These are phyloP conservation scores for Pseudozyma hubeiensis DNA, from an alignment of 1,284 basidiomycete genomes.

Conservation along the genomic window DNA sequence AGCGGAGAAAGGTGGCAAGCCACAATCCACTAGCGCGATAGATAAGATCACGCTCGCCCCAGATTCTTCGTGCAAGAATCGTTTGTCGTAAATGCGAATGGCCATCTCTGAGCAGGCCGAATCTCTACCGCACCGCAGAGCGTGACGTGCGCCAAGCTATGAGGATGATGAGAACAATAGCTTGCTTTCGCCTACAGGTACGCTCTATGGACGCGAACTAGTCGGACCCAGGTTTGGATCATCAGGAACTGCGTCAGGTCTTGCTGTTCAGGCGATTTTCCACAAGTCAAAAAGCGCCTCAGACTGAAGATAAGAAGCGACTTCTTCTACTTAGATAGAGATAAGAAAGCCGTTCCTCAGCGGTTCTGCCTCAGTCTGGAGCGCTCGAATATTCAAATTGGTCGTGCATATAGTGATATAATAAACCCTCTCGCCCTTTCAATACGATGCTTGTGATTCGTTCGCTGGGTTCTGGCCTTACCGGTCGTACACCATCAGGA, in stretches of 20 bases:
- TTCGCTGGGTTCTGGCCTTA: not conserved
- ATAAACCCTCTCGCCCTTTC: not conserved
- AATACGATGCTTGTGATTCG: slow-evolving; percentile 6
- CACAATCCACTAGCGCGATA: not conserved
- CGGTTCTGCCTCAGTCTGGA: not conserved
- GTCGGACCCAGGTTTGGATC: slow-evolving; percentile 3
- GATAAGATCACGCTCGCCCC: slow-evolving; percentile 21
- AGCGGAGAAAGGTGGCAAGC: slow-evolving; percentile 23
- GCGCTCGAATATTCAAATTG: slow-evolving; percentile 2
- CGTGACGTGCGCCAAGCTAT: too few species aligned
- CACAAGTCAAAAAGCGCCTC: slow-evolving; percentile 37
- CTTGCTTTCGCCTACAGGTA: not conserved
- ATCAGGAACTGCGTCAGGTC: not conserved
- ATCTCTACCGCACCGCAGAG: too few species aligned
- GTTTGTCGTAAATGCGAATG: too few species aligned
- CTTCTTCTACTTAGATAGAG: slow-evolving; percentile 2
- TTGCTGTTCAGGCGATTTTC: slow-evolving; percentile 6
- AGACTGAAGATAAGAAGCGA: slow-evolving; percentile 8
- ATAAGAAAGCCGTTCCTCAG: slow-evolving; percentile 12
- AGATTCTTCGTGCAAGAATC: too few species aligned
- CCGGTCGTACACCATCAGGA: not conserved
- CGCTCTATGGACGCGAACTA: not conserved
- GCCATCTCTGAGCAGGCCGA: too few species aligned
- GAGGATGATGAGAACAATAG: too few species aligned
- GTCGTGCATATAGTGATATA: not conserved